Evolutionary conservation across 176 grass and related monocot species (phyloP), one percentile per base, ranked within the genome.

Genomic region (Musa beccarii): DNA sequence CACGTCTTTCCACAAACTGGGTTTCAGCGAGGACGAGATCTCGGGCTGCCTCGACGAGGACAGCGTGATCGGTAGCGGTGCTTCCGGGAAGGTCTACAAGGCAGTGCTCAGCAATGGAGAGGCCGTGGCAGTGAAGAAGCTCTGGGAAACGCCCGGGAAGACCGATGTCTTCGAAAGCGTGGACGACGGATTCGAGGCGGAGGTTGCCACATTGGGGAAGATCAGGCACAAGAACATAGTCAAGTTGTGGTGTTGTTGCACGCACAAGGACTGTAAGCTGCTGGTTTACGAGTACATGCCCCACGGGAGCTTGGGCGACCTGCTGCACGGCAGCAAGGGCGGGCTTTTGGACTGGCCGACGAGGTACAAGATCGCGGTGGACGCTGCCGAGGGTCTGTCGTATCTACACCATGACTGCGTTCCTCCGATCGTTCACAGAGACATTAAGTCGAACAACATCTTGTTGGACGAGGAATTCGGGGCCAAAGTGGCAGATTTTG

Each of bases 241-340:
- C 11, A 78, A 78, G 64, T 23, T 78, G 8, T 78, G 63, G 76
- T 78, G 76, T 20, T 78, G 52, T 28, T 78, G 76, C 63, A 68
- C n/a, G 1, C 63, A 21, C 22, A 69, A 34, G 3, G 76, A 55
- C 23, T 69, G 24, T 23, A 78, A 78, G 76, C 65, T 78, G 6
- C 64, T 78, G 22, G 76, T 78, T 10, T 78, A 78, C 25, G 76
- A 78, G 76, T 69, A 78, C 76, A 78, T 78, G 76, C 76, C 64
- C 9, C 68, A 78, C 14, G 64, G 76, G 22, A 78, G 64, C 25
- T 66, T 78, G 1, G 64, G 76, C 11, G 64, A 78, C 76, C 29
- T 69, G 51, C 76, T 78, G 64, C 76, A 78, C 17, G 9, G 76
- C 51, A 56, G 9, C 23, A 68, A 68, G 14, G 51, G 23, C 14